Conservation (phyloP, 768 basidiomycete species). For the Megacollybia marginata region DNA sequence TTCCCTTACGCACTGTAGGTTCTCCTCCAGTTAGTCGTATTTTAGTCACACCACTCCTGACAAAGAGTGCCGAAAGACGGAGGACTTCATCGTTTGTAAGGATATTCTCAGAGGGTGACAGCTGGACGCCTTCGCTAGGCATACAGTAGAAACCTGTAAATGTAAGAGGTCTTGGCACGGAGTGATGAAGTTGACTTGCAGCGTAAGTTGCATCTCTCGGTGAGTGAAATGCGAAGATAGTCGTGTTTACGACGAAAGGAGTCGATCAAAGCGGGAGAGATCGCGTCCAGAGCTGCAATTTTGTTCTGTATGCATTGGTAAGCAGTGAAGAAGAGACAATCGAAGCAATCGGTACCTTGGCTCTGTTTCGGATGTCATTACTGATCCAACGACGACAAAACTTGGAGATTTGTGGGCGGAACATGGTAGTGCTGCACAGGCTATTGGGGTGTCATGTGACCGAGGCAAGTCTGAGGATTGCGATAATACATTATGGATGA, state of each 20-base stretch:
- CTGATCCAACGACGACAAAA: too few relatives aligned
- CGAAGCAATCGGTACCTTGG: too few relatives aligned
- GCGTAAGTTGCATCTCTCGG: conserved; percentile 82
- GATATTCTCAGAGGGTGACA: conserved; percentile 62
- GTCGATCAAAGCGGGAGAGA: conserved; percentile 49
- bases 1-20: conserved; percentile 74
- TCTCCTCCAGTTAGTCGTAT: conserved; percentile 87
- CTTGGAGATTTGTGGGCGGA: too few relatives aligned
- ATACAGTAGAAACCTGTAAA: conserved; percentile 87
- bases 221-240: conserved; percentile 84
- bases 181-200: conserved; percentile 34
- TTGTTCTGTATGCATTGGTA: conserved; percentile 33
- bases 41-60: conserved; percentile 76
- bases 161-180: conserved; percentile 1
- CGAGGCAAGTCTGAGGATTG: too few relatives aligned
- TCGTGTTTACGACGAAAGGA: conserved; percentile 64
- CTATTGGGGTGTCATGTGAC: too few relatives aligned
- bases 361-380: too few relatives aligned
- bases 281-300: conserved; percentile 47
- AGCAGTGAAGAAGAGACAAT: too few relatives aligned
- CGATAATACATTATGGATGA: too few relatives aligned
- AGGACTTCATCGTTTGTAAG: conserved; percentile 73
- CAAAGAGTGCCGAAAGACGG: conserved; percentile 69
- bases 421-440: too few relatives aligned
- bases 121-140: conserved; percentile 72